Percentiles rank a stretch among this genome's conserved stretches.
phyloP scores from a whole-genome alignment of 2,329 filamentous ascomycete species.

The Ceratocystis albifundus region DNA sequence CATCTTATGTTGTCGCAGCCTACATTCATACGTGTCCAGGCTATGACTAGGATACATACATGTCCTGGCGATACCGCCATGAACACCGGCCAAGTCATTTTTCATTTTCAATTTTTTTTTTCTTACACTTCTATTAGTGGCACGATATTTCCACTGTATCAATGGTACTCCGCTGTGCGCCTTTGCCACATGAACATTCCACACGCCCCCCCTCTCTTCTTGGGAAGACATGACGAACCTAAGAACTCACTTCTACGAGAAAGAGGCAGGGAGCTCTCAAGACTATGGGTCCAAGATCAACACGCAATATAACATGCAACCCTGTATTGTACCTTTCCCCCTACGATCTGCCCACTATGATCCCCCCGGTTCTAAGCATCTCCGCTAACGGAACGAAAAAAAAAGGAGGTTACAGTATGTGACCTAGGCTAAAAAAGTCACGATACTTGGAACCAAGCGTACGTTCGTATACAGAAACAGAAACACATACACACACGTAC shows the following conservation, averaged over 20 bases:
- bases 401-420: conserved; percentile 1
- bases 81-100: too few relatives aligned
- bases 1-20: not conserved
- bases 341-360: not conserved
- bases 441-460: not conserved
- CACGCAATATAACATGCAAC: not conserved
- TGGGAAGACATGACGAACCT: not conserved
- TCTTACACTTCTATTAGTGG: not conserved
- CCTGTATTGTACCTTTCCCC: not conserved
- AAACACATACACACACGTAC: not conserved
- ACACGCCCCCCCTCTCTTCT: not conserved
- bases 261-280: not conserved
- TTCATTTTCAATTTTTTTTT: too few relatives aligned
- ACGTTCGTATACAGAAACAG: not conserved
- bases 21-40: not conserved
- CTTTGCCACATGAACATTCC: not conserved
- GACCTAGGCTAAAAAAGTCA: not conserved
- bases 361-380: not conserved
- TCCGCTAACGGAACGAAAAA: not conserved
- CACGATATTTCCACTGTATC: not conserved
- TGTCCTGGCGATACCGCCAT: not conserved
- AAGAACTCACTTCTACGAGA: too few relatives aligned
- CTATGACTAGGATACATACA: not conserved
- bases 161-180: not conserved
- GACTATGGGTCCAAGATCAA: not conserved